phyloP scores from a whole-genome alignment of 2,329 filamentous ascomycete genomes.

The Exophiala sp. region DNA sequence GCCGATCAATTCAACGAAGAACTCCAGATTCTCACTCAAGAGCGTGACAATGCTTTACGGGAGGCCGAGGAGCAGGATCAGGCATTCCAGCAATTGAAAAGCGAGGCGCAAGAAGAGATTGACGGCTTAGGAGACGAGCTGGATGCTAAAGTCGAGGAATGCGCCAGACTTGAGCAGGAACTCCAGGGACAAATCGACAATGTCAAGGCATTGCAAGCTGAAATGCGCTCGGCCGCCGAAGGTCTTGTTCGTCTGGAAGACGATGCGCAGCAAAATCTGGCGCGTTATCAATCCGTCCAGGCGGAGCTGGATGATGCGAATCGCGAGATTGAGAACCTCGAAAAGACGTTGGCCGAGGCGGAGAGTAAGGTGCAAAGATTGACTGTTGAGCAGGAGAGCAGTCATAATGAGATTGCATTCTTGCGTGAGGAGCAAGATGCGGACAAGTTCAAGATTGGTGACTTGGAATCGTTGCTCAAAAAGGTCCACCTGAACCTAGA shows the following conservation, averaged over 20 bases:
- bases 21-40: slow-evolving; percentile 67
- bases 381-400: slow-evolving; percentile 84
- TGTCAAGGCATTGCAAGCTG: slow-evolving; percentile 82
- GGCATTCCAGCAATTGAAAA: slow-evolving; percentile 46
- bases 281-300: slow-evolving; percentile 75
- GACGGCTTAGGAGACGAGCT: slow-evolving; percentile 57
- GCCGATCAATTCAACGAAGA: slow-evolving; percentile 74
- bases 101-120: slow-evolving; percentile 55
- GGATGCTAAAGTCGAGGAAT: slow-evolving; percentile 65
- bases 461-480: slow-evolving; percentile 77
- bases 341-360: slow-evolving; percentile 74
- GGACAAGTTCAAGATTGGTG: slow-evolving; percentile 96
- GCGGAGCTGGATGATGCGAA: slow-evolving; percentile 77
- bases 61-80: slow-evolving; percentile 61
- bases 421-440: slow-evolving; percentile 91
- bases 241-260: slow-evolving; percentile 82
- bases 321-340: slow-evolving; percentile 76
- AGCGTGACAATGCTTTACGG: slow-evolving; percentile 78
- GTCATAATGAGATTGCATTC: slow-evolving; percentile 89
- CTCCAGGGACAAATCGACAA: slow-evolving; percentile 74
- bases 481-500: slow-evolving; percentile 71
- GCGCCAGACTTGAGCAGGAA: slow-evolving; percentile 63
- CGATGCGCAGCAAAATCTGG: slow-evolving; percentile 71
- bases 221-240: slow-evolving; percentile 89
- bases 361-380: slow-evolving; percentile 84